Evolutionary conservation across 768 basidiomycete genomes (phyloP).

Genomic region (Phallus indusiatus): DNA sequence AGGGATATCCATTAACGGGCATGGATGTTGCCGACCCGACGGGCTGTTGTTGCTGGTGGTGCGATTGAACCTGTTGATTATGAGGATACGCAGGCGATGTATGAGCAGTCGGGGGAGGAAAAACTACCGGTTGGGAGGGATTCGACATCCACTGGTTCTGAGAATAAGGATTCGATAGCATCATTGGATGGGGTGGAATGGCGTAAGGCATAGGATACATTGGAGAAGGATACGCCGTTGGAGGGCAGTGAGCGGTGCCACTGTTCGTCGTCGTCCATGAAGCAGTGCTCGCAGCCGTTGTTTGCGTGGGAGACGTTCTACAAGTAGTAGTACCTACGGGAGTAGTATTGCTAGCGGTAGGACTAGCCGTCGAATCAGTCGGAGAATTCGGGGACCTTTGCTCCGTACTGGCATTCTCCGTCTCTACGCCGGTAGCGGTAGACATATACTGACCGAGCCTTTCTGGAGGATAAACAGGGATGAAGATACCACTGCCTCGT

Average conservation of each 20-base stretch:
- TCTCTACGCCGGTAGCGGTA: neutral
- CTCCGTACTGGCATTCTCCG: neutral
- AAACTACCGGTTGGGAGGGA: neutral
- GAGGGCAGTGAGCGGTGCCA: neutral
- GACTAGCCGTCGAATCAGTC: neutral
- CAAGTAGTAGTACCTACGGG: no score
- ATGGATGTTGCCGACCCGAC: neutral
- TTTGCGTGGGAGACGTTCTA: no score
- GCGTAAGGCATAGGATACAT: neutral
- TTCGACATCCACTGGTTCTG: neutral
- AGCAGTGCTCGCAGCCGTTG: neutral
- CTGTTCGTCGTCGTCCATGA: neutral
- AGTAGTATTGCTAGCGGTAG: neutral
- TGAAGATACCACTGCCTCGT: constrained; percentile 2
- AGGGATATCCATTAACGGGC: no score
- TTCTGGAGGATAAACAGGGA: constrained; percentile 7
- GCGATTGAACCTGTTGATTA: neutral
- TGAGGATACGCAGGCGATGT: neutral
- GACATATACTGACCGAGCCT: constrained; percentile 8
- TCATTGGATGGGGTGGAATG: neutral
- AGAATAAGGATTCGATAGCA: neutral
- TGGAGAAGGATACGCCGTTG: neutral
- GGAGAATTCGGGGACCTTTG: neutral
- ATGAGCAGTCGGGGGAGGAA: neutral
- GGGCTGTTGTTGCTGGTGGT: neutral